Base-by-base conservation (phyloP, 2,329 filamentous ascomycete genomes). In the Fusarium domesticum region DNA sequence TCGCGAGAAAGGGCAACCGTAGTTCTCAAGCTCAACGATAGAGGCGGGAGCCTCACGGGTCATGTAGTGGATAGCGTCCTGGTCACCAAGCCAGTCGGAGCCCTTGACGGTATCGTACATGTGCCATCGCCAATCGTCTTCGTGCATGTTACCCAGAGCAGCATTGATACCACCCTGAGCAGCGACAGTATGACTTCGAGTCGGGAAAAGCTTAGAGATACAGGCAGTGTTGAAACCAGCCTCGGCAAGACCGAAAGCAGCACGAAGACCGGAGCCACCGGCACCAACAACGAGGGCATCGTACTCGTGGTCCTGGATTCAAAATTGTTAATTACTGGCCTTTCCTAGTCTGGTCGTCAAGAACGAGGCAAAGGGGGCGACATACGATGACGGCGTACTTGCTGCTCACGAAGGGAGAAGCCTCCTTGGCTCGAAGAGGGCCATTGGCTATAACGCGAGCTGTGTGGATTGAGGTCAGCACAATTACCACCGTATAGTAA, bases 71-170 rank as follows among this genome's bases (percentile, higher is more conserved):
- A 96, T 96, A 56, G 91, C 91, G 68, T 96, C 91, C 73, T 96
- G 91, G 71, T 96, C 91, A 70, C 91, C 91, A 39, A 96, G 82
- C 91, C 91, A 96, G 77, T 96, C 91, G 56, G 89, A 95, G 56
- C 91, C 91, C 78, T 96, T 96, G 67, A 96, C 91, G 34, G 91
- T 96, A 70, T 96, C 91, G 77, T 96, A 96, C 91, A 96, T 96
- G 75, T 96, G 91, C 91, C 91, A 96, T 77, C 90, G 84, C 91
- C 91, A 96, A 75, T 96, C 90, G 64, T 96, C 91, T 76, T 92
- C 83, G 78, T 96, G 90, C 91, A 96, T 96, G 76, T 95, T 96
- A 65, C 88, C 88, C 44, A 93, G 78, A 39, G 88, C 88, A 44
- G 88, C 88, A 69, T 93, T 93, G 77, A 93, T 92, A 64, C 88